Conservation (phyloP, 768 basidiomycete species). For the Russula ochroleuca region DNA sequence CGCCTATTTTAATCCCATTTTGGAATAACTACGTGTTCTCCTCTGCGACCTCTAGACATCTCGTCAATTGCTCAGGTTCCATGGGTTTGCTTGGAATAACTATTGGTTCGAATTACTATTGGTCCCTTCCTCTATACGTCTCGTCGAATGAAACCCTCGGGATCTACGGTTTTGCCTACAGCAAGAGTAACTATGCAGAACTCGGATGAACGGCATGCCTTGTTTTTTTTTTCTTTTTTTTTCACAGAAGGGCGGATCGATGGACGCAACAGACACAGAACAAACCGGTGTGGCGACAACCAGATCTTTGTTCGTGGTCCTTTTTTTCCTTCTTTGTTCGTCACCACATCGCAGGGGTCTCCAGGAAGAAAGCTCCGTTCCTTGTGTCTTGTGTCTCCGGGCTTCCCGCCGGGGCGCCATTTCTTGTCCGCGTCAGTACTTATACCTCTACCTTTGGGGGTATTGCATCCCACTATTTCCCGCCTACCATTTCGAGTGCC, state of each 20-base stretch:
- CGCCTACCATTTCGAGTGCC: neutral
- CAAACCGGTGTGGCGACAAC: neutral
- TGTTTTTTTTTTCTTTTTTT: too few species aligned
- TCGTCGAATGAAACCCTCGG: too few species aligned
- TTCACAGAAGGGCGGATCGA: neutral
- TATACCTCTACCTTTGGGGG: neutral
- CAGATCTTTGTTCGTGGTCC: neutral
- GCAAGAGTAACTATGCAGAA: too few species aligned
- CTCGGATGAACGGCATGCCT: too few species aligned
- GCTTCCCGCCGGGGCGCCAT: too few species aligned
- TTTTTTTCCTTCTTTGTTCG: too few species aligned
- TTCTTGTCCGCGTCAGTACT: constrained; percentile 6
- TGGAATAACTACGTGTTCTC: neutral
- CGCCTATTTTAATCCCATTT: neutral
- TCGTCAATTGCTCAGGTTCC: neutral
- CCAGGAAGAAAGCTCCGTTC: neutral
- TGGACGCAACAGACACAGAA: neutral
- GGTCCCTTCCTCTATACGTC: too few species aligned
- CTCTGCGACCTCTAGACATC: neutral
- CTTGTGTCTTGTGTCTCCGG: neutral
- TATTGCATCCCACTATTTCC: neutral
- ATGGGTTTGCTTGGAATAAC: too few species aligned
- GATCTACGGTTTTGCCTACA: neutral
- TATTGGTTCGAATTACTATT: too few species aligned
- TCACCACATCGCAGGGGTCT: neutral